Base-by-base conservation (phyloP, 2,329 filamentous ascomycete species). In the Scopulariopsis brevicaulis region DNA sequence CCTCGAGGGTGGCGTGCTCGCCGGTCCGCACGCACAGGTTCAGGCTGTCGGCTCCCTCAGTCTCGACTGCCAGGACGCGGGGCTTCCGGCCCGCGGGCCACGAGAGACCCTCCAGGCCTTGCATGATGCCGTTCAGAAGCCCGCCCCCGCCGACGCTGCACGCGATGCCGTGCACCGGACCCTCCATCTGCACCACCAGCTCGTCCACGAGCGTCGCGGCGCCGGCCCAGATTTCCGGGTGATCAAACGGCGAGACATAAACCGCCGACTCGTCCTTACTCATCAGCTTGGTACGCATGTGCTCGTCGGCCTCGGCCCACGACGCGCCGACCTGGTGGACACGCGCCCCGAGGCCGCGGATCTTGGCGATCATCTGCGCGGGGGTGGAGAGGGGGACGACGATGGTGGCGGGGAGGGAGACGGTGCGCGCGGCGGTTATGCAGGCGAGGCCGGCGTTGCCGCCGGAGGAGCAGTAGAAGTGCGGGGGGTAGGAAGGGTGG, bases 361-460 rank as follows among this genome's bases (percentile, higher is more conserved):
- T 77, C 71, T 90, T 90, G 50, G 77, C 73, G 55, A 90, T 78
- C 83, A 95, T 92, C 61, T 85, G 70, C 1, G 80, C 74, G 35
- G 85, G 83, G 0, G 87, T 89, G 7, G 74, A 76, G 10, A 75
- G 67, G 0, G 90, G 88, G 1, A 94, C 82, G 34, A 90, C 87
- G 60, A 96, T 86, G 5, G 89, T 93, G 68, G 83, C 85, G 1
- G 82, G 84, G 43, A 82, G 78, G 6, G 77, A 72, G 7, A 94
- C 77, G 2, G 80, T 76, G 25, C 76, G 74, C 14, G 89, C 87
- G 1, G 90, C 87, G 54, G 83, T 85, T 18, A 89, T 88, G 65
- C 87, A 90, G 1, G 90, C 90, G 4, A 96, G 81, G 1, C 90
- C 90, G 2, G 90, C 90, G 67, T 96, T 96, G 59, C 90, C 90